phyloP scores from a whole-genome alignment of 2,329 filamentous ascomycete species.

The Alternaria sp. region DNA sequence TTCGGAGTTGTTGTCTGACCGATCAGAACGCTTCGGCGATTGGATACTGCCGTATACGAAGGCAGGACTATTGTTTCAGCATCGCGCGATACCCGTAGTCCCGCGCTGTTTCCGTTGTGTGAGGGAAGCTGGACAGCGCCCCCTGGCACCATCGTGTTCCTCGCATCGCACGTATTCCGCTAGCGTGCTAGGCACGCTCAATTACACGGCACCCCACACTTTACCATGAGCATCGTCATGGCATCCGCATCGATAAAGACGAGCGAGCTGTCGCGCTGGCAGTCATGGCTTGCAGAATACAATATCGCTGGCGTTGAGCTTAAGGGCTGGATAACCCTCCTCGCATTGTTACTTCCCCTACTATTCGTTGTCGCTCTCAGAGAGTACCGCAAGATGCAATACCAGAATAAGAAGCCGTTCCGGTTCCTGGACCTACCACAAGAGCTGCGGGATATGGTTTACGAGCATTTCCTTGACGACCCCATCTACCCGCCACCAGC shows the following conservation, averaged over 20 bases:
- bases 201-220: not conserved
- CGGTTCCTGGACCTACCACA: conserved; percentile 40
- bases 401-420: conserved; percentile 27
- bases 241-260: not conserved
- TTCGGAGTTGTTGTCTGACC: not conserved
- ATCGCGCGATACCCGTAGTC: not conserved
- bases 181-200: not conserved
- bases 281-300: not conserved
- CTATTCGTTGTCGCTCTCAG: conserved; percentile 13
- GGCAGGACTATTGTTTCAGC: not conserved
- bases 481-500: conserved; percentile 35
- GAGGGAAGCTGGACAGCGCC: not conserved
- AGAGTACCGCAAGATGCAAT: conserved; percentile 29
- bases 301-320: not conserved
- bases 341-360: conserved; percentile 18
- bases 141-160: not conserved
- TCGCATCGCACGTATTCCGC: not conserved
- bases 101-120: not conserved
- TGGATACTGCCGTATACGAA: not conserved
- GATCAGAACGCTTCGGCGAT: not conserved
- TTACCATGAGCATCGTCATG: not conserved
- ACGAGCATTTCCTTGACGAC: conserved; percentile 40
- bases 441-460: conserved; percentile 44
- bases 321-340: conserved; percentile 2
- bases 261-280: not conserved